These are phyloP conservation scores for Candida lessepsii DNA, from an alignment of 805 yeast species.

Conservation along the genomic window DNA sequence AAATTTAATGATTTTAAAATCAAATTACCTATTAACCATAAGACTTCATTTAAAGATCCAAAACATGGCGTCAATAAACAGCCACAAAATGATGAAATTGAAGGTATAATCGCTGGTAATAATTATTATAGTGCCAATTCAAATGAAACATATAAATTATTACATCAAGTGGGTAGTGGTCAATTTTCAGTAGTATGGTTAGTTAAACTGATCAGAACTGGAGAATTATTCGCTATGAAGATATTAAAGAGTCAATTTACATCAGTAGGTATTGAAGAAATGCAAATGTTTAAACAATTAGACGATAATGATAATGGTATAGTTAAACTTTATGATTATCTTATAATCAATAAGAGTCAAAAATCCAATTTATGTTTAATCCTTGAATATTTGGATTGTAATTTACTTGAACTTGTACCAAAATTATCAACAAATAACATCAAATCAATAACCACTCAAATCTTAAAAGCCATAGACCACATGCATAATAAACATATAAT, in stretches of 20 bases:
- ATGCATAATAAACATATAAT: slow-evolving; percentile 46
- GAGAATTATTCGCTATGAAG: slow-evolving; percentile 51
- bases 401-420: slow-evolving; percentile 7
- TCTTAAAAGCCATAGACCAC: slow-evolving; percentile 54
- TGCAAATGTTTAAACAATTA: slow-evolving; percentile 45
- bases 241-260: slow-evolving; percentile 57
- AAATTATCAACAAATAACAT: slow-evolving; percentile 37
- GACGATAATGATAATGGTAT: slow-evolving; percentile 10
- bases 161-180: slow-evolving; percentile 69
- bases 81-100: slow-evolving; percentile 24
- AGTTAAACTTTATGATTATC: slow-evolving; percentile 6
- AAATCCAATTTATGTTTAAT: slow-evolving; percentile 6
- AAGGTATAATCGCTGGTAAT: slow-evolving; percentile 62
- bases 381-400: slow-evolving; percentile 3
- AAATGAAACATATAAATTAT: slow-evolving; percentile 42
- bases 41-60: not conserved
- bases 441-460: slow-evolving; percentile 55
- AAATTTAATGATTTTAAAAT: slow-evolving; percentile 3
- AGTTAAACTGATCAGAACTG: slow-evolving; percentile 28
- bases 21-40: slow-evolving; percentile 1
- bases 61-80: slow-evolving; percentile 2
- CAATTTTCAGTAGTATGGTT: slow-evolving; percentile 74
- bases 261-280: slow-evolving; percentile 67
- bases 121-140: slow-evolving; percentile 41
- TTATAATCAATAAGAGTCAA: slow-evolving; percentile 4